Evolutionary conservation across 2,329 filamentous ascomycete species (phyloP), one percentile per base, ranked within the genome.

Genomic region (Tolypocladium album): DNA sequence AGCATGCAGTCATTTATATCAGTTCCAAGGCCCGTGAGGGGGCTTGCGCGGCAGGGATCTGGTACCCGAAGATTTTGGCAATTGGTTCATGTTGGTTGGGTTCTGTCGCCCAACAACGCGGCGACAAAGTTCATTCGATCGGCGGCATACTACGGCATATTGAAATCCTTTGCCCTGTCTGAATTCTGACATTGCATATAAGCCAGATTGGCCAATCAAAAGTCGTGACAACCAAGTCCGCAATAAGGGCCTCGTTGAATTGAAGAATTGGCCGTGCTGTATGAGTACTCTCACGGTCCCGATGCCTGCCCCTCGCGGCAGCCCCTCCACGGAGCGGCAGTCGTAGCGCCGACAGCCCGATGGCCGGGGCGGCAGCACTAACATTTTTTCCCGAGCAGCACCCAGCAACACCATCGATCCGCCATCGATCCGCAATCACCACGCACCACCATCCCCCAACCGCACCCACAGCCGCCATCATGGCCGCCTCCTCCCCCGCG

Each of bases 401-500:
- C 34, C 4, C 34, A 7, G 27, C 50, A 38, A 22, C 50, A 38
- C 13, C 50, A n/a, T 2, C 22, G n/a, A 31, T 34, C 17, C 11
- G 27, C 17, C 43, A 22, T 24, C 15, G 2, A 34, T 13, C 27
- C 15, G 2, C 45, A 3, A 52, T 9, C 24, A 55, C 20, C 50
- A 53, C 27, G 34, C 27, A 31, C 47, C 22, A 13, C n/a, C 8
- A 4, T 1, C 27, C 31, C 9, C 17, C 17, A n/a, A 1, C 50
- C 17, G 6, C 27, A 36, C n/a, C 47, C 24, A 15, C 40, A 27
- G 22, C 27, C 38, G 31, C 22, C 56, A 67, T 17, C 60, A 74
- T 74, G 71, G 61, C 71, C 67, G 68, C 76, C 2, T 72, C 76
- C 2, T 72, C 71, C 12, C 72, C 79, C 63, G 72, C 82, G 47